These are phyloP conservation scores for Magnaporthiopsis poae DNA, from an alignment of 2,329 filamentous ascomycete genomes.

Conservation along the genomic window DNA sequence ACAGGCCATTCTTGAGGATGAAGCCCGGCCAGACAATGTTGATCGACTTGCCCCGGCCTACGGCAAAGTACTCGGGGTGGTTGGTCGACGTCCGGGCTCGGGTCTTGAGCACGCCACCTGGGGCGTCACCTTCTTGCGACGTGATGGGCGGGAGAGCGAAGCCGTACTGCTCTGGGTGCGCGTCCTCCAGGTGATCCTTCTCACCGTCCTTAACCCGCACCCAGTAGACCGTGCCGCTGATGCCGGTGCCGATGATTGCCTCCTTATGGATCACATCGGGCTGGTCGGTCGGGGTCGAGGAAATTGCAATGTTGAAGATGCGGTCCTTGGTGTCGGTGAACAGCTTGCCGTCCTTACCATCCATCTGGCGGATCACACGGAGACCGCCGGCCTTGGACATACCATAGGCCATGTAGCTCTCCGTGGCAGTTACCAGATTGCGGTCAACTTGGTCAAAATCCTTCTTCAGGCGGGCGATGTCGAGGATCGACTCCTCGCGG, in stretches of 20 bases:
- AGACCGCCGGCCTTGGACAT: constrained; percentile 89
- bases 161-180: constrained; percentile 72
- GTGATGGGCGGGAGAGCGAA: constrained; percentile 82
- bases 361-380: constrained; percentile 86
- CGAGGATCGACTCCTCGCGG: constrained; percentile 72
- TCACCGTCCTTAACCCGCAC: constrained; percentile 66
- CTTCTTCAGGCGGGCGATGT: constrained; percentile 90
- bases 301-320: constrained; percentile 86
- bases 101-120: constrained; percentile 89
- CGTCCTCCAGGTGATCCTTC: constrained; percentile 69
- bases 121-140: constrained; percentile 78
- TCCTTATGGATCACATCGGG: constrained; percentile 53
- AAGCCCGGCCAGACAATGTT: constrained; percentile 69
- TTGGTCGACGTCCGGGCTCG: constrained; percentile 80
- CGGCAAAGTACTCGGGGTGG: constrained; percentile 87
- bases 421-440: constrained; percentile 78
- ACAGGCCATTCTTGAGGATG: constrained; percentile 52
- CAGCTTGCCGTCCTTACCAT: constrained; percentile 81
- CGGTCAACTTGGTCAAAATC: constrained; percentile 96
- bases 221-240: constrained; percentile 97
- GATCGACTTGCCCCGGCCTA: constrained; percentile 91
- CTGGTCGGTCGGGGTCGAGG: constrained; percentile 52
- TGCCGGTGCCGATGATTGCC: constrained; percentile 80
- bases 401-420: constrained; percentile 86
- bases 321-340: constrained; percentile 87